These are phyloP conservation scores for Plasmopara muralis DNA, from an alignment of 352 stramenopile species.

Conservation along the genomic window DNA sequence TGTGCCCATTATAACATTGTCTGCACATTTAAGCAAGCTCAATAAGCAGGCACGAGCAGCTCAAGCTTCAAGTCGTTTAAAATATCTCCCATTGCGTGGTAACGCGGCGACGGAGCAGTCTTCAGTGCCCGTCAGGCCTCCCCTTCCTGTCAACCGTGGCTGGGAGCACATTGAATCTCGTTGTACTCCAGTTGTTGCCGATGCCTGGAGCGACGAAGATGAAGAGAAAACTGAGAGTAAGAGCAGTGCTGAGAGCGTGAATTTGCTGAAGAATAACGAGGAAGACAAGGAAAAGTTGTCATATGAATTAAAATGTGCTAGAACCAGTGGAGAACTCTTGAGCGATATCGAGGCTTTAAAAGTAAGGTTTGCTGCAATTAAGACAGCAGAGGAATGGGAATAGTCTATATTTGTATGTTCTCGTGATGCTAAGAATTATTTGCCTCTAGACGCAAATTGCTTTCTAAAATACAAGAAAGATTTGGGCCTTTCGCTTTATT, in stretches of 20 bases:
- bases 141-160: slow-evolving; percentile 40
- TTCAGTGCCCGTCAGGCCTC: slow-evolving; percentile 13
- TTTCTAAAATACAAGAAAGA: too few relatives aligned
- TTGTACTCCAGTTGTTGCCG: slow-evolving; percentile 34
- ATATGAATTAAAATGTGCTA: background rate
- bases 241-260: slow-evolving; percentile 7
- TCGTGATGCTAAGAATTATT: background rate
- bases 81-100: slow-evolving; percentile 48
- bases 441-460: too few relatives aligned
- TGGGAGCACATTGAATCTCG: slow-evolving; percentile 67
- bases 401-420: background rate
- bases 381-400: background rate
- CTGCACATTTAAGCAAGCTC: slow-evolving; percentile 36
- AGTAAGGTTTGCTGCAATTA: background rate
- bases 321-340: background rate
- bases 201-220: slow-evolving; percentile 77
- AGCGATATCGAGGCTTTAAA: background rate
- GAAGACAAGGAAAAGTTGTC: slow-evolving; percentile 1
- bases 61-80: slow-evolving; percentile 34
- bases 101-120: slow-evolving; percentile 18
- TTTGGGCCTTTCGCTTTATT: background rate
- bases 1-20: slow-evolving; percentile 54
- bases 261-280: slow-evolving; percentile 13
- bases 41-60: slow-evolving; percentile 23
- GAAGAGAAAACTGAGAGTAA: slow-evolving; percentile 16